A percentile compares a stretch with the other conserved stretches of the same genome.
Evolutionary conservation across 257 asterid genomes (phyloP).

Genomic region (Nicotiana attenuata): DNA sequence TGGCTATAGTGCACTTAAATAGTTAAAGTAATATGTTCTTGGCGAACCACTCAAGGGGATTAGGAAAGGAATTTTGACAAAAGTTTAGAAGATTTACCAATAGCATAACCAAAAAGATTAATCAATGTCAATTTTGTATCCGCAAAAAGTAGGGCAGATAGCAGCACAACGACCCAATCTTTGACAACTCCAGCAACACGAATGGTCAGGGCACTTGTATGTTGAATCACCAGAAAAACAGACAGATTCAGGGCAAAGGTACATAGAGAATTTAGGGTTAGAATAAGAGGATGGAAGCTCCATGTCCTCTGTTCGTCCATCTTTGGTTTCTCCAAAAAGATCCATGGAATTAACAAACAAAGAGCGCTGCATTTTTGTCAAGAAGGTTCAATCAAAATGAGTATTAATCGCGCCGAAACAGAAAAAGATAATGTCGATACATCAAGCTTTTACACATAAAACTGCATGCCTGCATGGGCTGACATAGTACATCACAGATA

Average conservation of each 20-base stretch:
- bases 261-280: conserved; percentile 74
- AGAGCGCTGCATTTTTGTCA: conserved; percentile 63
- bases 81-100: conserved; percentile 42
- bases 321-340: conserved; percentile 87
- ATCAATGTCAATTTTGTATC: conserved; percentile 81
- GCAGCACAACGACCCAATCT: conserved; percentile 96
- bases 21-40: background rate
- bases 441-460: background rate
- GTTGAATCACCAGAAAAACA: conserved; percentile 91
- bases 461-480: conserved; percentile 96
- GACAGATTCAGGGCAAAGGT: conserved; percentile 96
- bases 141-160: conserved; percentile 89
- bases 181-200: conserved; percentile 99
- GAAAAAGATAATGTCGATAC: background rate
- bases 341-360: conserved; percentile 93
- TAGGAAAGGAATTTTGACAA: background rate
- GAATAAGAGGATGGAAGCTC: conserved; percentile 66
- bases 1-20: background rate
- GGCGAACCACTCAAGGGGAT: background rate
- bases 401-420: background rate
- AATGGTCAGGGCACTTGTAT: conserved; percentile 95
- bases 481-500: conserved; percentile 94
- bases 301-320: conserved; percentile 73
- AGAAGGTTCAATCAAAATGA: conserved; percentile 2
- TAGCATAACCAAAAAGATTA: conserved; percentile 86